Conservation (phyloP, 225 moss, liverwort and hornwort genomes). For the Marchantia polymorpha region DNA sequence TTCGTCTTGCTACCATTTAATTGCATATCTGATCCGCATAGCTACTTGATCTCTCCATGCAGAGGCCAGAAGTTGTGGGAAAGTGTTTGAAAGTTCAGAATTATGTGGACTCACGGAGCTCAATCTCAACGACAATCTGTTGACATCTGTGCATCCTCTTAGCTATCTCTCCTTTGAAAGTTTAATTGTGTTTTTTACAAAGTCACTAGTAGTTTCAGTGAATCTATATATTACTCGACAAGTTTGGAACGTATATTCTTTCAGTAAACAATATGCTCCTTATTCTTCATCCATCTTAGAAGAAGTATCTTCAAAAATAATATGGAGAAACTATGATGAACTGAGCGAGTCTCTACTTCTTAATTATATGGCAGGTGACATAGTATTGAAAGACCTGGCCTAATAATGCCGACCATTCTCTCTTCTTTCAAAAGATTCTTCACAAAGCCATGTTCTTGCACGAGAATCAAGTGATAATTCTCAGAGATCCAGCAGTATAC, state of each 20-base stretch:
- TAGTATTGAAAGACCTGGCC: background rate
- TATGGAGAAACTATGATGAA: background rate
- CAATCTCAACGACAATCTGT: conserved; percentile 83
- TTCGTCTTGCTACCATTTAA: background rate
- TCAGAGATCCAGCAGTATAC: too few relatives aligned
- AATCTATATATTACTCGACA: background rate
- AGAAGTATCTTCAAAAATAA: background rate
- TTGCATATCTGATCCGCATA: conserved; percentile 22
- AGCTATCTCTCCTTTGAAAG: conserved; percentile 40
- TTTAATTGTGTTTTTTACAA: background rate
- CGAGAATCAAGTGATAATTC: too few relatives aligned
- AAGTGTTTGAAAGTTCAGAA: conserved; percentile 68
- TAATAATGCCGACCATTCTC: too few relatives aligned
- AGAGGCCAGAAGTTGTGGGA: conserved; percentile 76
- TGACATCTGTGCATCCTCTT: conserved; percentile 68
- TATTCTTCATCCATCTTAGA: background rate
- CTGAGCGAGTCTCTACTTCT: background rate
- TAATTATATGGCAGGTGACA: background rate
- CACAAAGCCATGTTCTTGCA: too few relatives aligned
- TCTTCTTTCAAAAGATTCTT: too few relatives aligned
- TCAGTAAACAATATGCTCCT: background rate
- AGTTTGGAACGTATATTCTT: background rate
- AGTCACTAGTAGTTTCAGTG: background rate
- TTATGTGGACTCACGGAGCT: conserved; percentile 68
- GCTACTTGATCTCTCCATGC: conserved; percentile 78